Base-by-base conservation (phyloP, 108 stramenopile genomes). In the Pseudonitzschia pungens region DNA sequence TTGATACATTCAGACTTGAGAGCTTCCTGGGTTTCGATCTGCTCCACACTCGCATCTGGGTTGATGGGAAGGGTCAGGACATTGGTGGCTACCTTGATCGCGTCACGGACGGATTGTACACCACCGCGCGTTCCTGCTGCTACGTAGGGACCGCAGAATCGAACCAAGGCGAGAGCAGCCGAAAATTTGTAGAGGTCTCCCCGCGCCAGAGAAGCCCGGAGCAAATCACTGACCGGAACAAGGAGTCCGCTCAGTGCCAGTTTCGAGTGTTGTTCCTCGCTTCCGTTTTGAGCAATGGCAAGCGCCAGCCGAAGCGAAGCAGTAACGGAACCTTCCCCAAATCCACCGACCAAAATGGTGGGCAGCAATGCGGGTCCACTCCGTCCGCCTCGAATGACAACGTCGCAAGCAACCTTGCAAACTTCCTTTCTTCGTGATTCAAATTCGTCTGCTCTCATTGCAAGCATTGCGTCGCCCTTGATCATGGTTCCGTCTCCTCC, bases 331-430 rank as follows among this genome's bases (percentile, higher is more conserved):
- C 76, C 78, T 55, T 85, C 88, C 24, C 92, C 92, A 60, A 90
- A 86, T 24, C 86, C 83, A 21, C 92, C 92, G 29, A 93, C 86
- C 29, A 93, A 70, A 70, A 91, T 74, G 32, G 86, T 80, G 0
- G 92, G 92, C 36, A 91, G 54, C 21, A 89, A 60, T 21, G 80
- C 69, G 15, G 78, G 81, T 12, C 82, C 84, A 24, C 74, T 73
- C 12, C 65, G 75, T n/a, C 65, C 68, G 54, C 68, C 59, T 29
- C 83, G 62, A 31, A 84, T 66, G 24, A 92, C 73, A 62, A 85
- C 70, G 51, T 81, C 79, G 53, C 87, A 89, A 11, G 87, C 87
- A 44, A 84, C 82, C 36, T 67, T 76, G 50, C 91, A 87, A 31
- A 85, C 85, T n/a, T 89, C 86, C 64, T 63, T 66, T n/a, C 86